Conservation (phyloP, 2,329 filamentous ascomycete species). For the Fusarium sp. region DNA sequence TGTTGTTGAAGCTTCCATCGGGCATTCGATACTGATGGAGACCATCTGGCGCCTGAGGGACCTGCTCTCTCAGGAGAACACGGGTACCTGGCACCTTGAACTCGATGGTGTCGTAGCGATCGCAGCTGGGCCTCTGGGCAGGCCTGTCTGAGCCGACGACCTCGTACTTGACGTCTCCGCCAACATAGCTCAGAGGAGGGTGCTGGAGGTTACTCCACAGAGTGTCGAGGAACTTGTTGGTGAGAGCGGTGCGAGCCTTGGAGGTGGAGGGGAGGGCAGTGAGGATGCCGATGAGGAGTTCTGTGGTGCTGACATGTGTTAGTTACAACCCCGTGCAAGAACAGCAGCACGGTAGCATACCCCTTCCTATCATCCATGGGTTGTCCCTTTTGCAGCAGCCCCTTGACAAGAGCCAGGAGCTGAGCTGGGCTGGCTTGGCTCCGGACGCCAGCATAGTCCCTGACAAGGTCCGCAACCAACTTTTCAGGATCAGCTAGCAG, state of each 20-base stretch:
- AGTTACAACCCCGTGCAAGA: background rate
- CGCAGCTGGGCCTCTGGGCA: constrained; percentile 48
- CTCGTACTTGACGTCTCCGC: constrained; percentile 53
- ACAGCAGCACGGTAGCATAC: constrained; percentile 34
- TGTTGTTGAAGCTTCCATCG: constrained; percentile 61
- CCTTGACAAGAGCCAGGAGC: constrained; percentile 47
- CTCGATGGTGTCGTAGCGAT: constrained; percentile 49
- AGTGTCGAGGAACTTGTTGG: constrained; percentile 60
- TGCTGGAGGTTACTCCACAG: constrained; percentile 65
- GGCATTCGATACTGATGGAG: constrained; percentile 49
- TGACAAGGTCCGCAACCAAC: constrained; percentile 48
- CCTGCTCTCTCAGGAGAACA: constrained; percentile 49
- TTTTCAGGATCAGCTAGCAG: constrained; percentile 48
- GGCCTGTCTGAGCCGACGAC: constrained; percentile 45
- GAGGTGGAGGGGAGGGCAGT: constrained; percentile 50
- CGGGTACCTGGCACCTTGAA: constrained; percentile 53
- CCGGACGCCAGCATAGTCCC: constrained; percentile 44
- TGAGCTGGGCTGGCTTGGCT: constrained; percentile 44
- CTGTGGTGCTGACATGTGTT: constrained; percentile 49
- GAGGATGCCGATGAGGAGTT: constrained; percentile 53
- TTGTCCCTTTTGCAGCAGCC: constrained; percentile 54
- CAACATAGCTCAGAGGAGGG: constrained; percentile 58
- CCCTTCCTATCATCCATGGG: constrained; percentile 66
- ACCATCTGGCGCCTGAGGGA: constrained; percentile 51
- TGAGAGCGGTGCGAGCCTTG: constrained; percentile 50